Base-by-base conservation (phyloP, 768 basidiomycete species). In the Boletus eberwhitei region DNA sequence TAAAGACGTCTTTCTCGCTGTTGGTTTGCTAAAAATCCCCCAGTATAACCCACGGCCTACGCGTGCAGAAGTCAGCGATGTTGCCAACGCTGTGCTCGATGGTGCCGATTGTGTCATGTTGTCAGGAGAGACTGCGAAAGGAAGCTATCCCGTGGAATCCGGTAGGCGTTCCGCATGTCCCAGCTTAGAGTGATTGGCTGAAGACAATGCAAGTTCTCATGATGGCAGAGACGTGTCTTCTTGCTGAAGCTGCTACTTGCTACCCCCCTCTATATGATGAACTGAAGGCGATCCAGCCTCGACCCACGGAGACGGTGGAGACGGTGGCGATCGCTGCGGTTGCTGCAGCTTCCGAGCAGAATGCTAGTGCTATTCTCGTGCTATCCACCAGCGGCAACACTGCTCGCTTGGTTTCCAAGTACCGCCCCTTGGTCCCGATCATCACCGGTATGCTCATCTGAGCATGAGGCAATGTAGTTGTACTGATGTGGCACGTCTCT, bases 51-150 rank as follows among this genome's bases (percentile, higher is more conserved):
- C 97, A 49, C 80, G 97, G 54, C 97, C 97, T 42, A 99, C 97
- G 65, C 94, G 97, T 71, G 97, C 97, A 39, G 97, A 99, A 78
- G 84, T 99, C 57, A 98, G 95, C 70, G 97, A 99, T 70, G 97
- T 98, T 53, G 97, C 97, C 65, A 99, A 99, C 74, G 97, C 97
- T 60, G 95, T 99, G 53, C 86, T 99, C 46, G 97, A 99, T 70
- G 97, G 97, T 55, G 86, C 97, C 40, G 97, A 99, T 78, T 98
- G 97, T 73, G 97, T 99, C 72, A 99, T 99, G 97, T 77, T 99
- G 72, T 98, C 96, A 21, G 97, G 97, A 56, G 97, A 99, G 78
- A 99, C 97, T 53, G 97, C 97, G 55, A 99, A 98, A 79, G 97
- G 97, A 58, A 77, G 82, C 59, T 99, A 99, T 74, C 97, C 97